These are phyloP conservation scores for Volutella citrinella DNA, from an alignment of 2,329 filamentous ascomycete genomes.

Conservation along the genomic window DNA sequence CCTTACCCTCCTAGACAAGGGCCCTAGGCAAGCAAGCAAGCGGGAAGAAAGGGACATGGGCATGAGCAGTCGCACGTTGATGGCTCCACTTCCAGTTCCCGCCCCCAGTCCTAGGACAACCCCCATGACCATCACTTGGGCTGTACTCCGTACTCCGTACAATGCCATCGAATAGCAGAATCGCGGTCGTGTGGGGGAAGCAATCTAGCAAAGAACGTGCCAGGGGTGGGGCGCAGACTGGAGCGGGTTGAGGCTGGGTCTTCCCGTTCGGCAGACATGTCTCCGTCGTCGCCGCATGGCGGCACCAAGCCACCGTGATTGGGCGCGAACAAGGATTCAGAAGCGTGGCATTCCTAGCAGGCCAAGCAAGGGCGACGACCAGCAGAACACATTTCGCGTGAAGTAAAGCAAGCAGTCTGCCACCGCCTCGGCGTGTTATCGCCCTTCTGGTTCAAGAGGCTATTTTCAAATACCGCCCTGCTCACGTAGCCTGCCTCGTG, in stretches of 20 bases:
- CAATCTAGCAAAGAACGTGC: slow-evolving; percentile 22
- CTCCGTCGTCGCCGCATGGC: slow-evolving; percentile 29
- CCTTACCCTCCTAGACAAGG: too few species aligned
- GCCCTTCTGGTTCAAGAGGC: too few species aligned
- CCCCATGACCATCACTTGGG: too few species aligned
- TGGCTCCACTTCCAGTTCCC: slow-evolving; percentile 10
- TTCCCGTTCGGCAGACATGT: slow-evolving; percentile 25
- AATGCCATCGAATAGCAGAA: slow-evolving; percentile 17
- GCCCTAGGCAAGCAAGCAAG: too few species aligned
- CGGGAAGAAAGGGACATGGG: slow-evolving; percentile 4
- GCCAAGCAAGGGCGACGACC: slow-evolving; percentile 11
- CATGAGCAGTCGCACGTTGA: slow-evolving; percentile 5
- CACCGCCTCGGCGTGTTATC: too few species aligned
- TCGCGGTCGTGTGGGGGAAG: slow-evolving; percentile 21
- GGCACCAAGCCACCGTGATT: slow-evolving; percentile 17
- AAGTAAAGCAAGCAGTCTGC: too few species aligned
- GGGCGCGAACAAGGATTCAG: slow-evolving; percentile 14
- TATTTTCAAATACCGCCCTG: too few species aligned
- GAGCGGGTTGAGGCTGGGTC: slow-evolving; percentile 23
- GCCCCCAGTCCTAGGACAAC: too few species aligned
- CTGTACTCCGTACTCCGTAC: slow-evolving; percentile 13
- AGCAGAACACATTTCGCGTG: too few species aligned
- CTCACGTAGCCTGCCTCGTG: too few species aligned
- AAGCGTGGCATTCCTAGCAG: slow-evolving; percentile 15
- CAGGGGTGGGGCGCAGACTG: slow-evolving; percentile 17